Conservation (phyloP, 2,329 filamentous ascomycete species). For the Monosporascus sp. region DNA sequence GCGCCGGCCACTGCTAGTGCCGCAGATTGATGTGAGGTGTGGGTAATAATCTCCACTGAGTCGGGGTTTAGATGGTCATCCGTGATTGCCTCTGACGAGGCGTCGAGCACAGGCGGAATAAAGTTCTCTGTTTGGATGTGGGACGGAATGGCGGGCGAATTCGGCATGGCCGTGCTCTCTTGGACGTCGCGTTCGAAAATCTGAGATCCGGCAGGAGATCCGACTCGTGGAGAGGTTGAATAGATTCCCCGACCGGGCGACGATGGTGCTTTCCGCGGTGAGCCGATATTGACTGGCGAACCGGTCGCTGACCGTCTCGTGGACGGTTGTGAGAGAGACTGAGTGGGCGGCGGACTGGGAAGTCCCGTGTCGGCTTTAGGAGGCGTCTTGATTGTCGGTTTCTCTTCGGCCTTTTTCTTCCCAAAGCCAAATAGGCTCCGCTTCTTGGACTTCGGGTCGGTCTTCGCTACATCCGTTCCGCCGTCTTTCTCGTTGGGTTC, state of each 20-base stretch:
- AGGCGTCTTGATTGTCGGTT: constrained; percentile 26
- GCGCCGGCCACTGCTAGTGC: constrained; percentile 57
- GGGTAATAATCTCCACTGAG: constrained; percentile 87
- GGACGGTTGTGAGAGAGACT: constrained; percentile 30
- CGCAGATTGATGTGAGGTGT: constrained; percentile 76
- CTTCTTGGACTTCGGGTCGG: constrained; percentile 42
- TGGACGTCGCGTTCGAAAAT: constrained; percentile 97
- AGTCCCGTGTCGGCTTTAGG: constrained; percentile 24
- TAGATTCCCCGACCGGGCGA: constrained; percentile 61
- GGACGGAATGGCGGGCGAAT: constrained; percentile 80
- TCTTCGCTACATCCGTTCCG: constrained; percentile 25
- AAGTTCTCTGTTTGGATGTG: constrained; percentile 94
- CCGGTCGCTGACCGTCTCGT: constrained; percentile 32
- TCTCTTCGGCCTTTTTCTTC: constrained; percentile 53
- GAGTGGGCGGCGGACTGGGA: constrained; percentile 25
- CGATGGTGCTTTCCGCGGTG: constrained; percentile 44
- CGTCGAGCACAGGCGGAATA: constrained; percentile 86
- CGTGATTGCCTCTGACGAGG: constrained; percentile 87
- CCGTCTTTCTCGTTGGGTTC: constrained; percentile 18
- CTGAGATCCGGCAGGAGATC: constrained; percentile 70
- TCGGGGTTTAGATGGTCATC: constrained; percentile 80
- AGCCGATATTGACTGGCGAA: constrained; percentile 38
- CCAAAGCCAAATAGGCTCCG: constrained; percentile 56
- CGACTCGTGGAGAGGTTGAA: constrained; percentile 66
- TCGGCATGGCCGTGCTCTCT: constrained; percentile 65